Evolutionary conservation across 768 basidiomycete genomes (phyloP).

Genomic region (Tubosaeta brunneosetosa): DNA sequence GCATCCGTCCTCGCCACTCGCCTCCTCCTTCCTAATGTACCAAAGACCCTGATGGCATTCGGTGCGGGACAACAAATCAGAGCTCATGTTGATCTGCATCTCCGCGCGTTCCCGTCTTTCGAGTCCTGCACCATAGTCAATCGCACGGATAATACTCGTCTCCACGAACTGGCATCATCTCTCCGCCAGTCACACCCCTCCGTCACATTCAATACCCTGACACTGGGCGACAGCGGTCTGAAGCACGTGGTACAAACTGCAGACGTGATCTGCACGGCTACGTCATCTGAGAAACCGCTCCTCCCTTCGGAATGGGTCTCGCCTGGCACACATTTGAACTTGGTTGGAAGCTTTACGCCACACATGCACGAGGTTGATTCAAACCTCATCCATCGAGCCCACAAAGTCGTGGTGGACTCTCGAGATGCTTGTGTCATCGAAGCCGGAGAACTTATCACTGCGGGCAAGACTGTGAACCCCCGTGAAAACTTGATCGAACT

Average conservation of each 20-base stretch:
- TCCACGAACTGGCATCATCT: constrained; percentile 32
- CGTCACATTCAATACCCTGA: constrained; percentile 11
- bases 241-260: constrained; percentile 13
- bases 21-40: constrained; percentile 42
- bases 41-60: constrained; percentile 53
- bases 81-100: constrained; percentile 59
- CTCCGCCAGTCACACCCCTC: constrained; percentile 29
- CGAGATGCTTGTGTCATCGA: constrained; percentile 63
- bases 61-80: constrained; percentile 71
- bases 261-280: constrained; percentile 66
- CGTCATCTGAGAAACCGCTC: constrained; percentile 63
- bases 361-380: constrained; percentile 73
- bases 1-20: constrained; percentile 66
- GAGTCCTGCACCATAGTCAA: constrained; percentile 56
- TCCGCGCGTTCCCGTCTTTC: constrained; percentile 54
- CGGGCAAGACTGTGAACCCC: constrained; percentile 36
- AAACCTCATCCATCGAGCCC: constrained; percentile 51
- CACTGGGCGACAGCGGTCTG: constrained; percentile 7
- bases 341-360: constrained; percentile 81
- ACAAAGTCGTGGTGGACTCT: constrained; percentile 69
- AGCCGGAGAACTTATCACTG: constrained; percentile 75
- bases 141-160: constrained; percentile 49
- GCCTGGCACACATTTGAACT: constrained; percentile 61
- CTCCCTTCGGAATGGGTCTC: constrained; percentile 65
- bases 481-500: constrained; percentile 55